Evolutionary conservation across 257 asterid genomes (phyloP).

Genomic region (Verbascum thapsus): DNA sequence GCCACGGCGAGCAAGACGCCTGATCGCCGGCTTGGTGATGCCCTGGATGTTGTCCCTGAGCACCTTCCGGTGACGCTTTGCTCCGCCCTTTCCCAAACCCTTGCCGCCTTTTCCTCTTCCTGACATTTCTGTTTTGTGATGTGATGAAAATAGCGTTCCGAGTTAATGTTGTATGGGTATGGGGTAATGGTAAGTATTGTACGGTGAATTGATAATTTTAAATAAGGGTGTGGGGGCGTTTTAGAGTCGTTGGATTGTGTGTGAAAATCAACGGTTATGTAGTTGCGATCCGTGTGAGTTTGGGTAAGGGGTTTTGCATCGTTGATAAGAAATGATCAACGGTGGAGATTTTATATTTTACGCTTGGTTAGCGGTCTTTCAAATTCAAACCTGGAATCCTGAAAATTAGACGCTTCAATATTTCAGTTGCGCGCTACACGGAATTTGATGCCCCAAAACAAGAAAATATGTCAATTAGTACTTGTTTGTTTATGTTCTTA

Average conservation of each 20-base stretch:
- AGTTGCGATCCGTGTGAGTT: slow-evolving; percentile 31
- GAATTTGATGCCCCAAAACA: background rate
- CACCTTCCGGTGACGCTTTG: slow-evolving; percentile 58
- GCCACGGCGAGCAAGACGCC: slow-evolving; percentile 59
- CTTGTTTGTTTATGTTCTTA: too few relatives aligned
- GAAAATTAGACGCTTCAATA: slow-evolving; percentile 11
- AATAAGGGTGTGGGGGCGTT: background rate
- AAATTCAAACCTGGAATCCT: background rate
- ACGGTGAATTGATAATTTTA: slow-evolving; percentile 26
- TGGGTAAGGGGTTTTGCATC: background rate
- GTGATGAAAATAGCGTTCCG: too few relatives aligned
- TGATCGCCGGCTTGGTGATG: slow-evolving; percentile 62
- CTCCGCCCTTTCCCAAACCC: slow-evolving; percentile 66
- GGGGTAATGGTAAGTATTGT: background rate
- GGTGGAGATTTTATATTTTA: background rate
- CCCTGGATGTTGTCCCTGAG: slow-evolving; percentile 61
- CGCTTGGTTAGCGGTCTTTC: background rate
- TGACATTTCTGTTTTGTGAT: slow-evolving; percentile 39
- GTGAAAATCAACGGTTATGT: slow-evolving; percentile 28
- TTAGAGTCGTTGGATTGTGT: slow-evolving; percentile 32
- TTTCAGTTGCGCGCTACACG: slow-evolving; percentile 25
- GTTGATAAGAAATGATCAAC: slow-evolving; percentile 34
- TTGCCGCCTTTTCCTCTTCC: slow-evolving; percentile 64
- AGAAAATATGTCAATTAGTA: too few relatives aligned
- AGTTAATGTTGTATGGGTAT: too few relatives aligned